A percentile compares a stretch with the other conserved stretches of the same genome.
These are phyloP conservation scores for Ustilago tritici DNA, from an alignment of 1,284 basidiomycete genomes.

Conservation along the genomic window DNA sequence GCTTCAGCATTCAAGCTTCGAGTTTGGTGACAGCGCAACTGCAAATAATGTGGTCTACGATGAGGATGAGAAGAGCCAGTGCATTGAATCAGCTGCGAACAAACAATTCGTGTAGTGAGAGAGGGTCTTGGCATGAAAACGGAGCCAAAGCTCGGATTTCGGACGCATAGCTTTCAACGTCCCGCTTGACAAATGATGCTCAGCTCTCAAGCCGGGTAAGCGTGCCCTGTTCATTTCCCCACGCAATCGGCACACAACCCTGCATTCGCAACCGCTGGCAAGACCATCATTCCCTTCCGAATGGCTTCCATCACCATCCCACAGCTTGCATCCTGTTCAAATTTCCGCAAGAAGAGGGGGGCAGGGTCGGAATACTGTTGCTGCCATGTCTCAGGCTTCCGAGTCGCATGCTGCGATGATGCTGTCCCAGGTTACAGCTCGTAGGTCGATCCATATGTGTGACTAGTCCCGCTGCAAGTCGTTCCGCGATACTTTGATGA, in stretches of 20 bases:
- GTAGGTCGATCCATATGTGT: neutral
- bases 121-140: too few species aligned
- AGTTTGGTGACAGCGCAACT: too few species aligned
- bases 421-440: neutral
- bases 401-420: neutral
- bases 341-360: neutral
- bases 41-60: too few species aligned
- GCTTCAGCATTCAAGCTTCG: too few species aligned
- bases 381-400: constrained; percentile 8
- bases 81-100: too few species aligned
- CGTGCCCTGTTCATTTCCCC: neutral
- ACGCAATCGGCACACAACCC: neutral
- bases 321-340: neutral
- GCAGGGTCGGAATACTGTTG: neutral
- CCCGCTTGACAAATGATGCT: neutral
- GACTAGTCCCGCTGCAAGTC: neutral
- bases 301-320: neutral
- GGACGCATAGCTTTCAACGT: neutral
- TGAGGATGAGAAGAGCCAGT: too few species aligned
- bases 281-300: neutral
- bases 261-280: constrained; percentile 1
- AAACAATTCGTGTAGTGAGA: too few species aligned
- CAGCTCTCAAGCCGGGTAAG: neutral
- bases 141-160: neutral
- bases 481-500: neutral